Conservation (phyloP, 2,329 filamentous ascomycete genomes). For the Penicillium griseofulvum region DNA sequence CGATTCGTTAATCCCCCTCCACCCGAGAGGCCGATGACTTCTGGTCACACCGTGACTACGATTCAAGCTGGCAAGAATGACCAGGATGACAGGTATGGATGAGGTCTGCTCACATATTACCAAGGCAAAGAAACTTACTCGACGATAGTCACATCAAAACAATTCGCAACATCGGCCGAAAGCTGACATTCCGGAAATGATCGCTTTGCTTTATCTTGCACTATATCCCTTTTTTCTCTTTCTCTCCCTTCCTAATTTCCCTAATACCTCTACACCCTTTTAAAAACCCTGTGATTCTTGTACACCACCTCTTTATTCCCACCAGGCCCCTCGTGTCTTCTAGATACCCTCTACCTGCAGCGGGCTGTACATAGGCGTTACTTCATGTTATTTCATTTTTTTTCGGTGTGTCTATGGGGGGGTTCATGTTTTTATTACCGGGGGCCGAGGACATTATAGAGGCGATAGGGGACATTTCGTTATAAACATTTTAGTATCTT, state of each 20-base stretch:
- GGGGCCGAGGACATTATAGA: slow-evolving; percentile 7
- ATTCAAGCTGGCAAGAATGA: slow-evolving; percentile 27
- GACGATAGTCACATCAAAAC: slow-evolving; percentile 30
- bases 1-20: slow-evolving; percentile 33
- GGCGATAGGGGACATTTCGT: slow-evolving; percentile 20
- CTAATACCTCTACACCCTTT: slow-evolving; percentile 5
- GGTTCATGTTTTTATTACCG: slow-evolving; percentile 1
- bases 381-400: slow-evolving; percentile 3
- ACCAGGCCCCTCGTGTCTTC: slow-evolving; percentile 15
- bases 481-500: not conserved
- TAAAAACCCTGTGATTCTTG: slow-evolving; percentile 1
- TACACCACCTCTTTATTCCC: not conserved
- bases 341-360: slow-evolving; percentile 24
- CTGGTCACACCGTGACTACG: slow-evolving; percentile 25
- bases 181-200: slow-evolving; percentile 31
- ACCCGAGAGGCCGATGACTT: slow-evolving; percentile 31
- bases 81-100: slow-evolving; percentile 34
- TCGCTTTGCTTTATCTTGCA: slow-evolving; percentile 1
- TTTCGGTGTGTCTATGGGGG: slow-evolving; percentile 1
- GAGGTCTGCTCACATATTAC: not conserved
- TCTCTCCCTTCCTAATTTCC: slow-evolving; percentile 1
- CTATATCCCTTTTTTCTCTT: not conserved
- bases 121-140: slow-evolving; percentile 2
- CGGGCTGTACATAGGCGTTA: slow-evolving; percentile 28
- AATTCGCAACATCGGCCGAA: slow-evolving; percentile 39